These are phyloP conservation scores for Ailanthus altissimus DNA, from an alignment of 345 rosid species.

Conservation along the genomic window DNA sequence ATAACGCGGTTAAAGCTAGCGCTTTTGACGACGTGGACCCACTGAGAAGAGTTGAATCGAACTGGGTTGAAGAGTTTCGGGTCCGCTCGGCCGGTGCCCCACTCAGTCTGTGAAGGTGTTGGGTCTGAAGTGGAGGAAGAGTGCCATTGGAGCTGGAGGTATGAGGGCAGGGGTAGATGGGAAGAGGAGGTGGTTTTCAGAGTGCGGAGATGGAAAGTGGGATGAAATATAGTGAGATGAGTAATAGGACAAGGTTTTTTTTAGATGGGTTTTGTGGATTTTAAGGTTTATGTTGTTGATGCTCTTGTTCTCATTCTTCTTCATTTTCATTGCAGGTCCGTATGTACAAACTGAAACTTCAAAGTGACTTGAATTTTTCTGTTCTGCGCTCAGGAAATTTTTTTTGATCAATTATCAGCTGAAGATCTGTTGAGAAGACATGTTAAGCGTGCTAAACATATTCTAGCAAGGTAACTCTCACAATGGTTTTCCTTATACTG, in stretches of 20 bases:
- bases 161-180: conserved; percentile 76
- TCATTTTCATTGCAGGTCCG: not conserved
- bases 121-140: conserved; percentile 86
- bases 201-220: conserved; percentile 35
- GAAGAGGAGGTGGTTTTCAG: conserved; percentile 68
- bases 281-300: not conserved
- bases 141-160: conserved; percentile 74
- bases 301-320: not conserved
- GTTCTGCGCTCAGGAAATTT: conserved; percentile 51
- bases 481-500: not conserved
- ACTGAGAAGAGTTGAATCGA: conserved; percentile 65
- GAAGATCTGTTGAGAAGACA: conserved; percentile 72
- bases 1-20: conserved; percentile 69
- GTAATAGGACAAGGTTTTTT: not conserved
- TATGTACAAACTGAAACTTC: not conserved
- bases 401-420: conserved; percentile 53
- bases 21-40: conserved; percentile 75
- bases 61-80: conserved; percentile 75
- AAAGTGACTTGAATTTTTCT: conserved; percentile 3
- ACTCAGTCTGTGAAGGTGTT: conserved; percentile 88
- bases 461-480: conserved; percentile 63
- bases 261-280: conserved; percentile 17
- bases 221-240: conserved; percentile 11
- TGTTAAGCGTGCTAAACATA: conserved; percentile 66
- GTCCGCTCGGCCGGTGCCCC: conserved; percentile 77